A percentile compares a stretch with the other conserved stretches of the same genome.
Evolutionary conservation across 208 protist species (phyloP).

Genomic region (Leishmania tarentolae): DNA sequence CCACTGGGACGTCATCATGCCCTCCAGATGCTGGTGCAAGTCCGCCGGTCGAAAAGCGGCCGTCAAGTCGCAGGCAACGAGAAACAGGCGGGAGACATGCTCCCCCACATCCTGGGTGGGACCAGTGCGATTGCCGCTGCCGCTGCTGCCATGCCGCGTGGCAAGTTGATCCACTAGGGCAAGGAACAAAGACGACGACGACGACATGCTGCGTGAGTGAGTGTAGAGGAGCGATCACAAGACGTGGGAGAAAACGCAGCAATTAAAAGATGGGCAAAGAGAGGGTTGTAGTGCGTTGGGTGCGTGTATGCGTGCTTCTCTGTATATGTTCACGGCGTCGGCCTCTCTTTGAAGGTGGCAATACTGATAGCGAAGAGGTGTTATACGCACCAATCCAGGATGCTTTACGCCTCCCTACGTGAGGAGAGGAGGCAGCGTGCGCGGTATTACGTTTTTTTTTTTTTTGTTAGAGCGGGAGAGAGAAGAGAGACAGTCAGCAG

Average conservation of each 20-base stretch:
- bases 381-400: not conserved
- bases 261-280: not conserved
- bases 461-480: not conserved
- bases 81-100: slow-evolving; percentile 19
- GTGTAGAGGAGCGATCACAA: not conserved
- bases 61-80: slow-evolving; percentile 28
- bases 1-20: slow-evolving; percentile 20
- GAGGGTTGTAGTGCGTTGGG: not conserved
- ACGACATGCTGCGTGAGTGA: not conserved
- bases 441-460: not conserved
- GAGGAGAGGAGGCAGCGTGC: not conserved
- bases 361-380: not conserved
- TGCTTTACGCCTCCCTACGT: too few relatives aligned
- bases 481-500: not conserved
- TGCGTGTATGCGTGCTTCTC: not conserved
- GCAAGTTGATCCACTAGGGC: slow-evolving; percentile 28
- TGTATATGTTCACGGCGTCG: not conserved
- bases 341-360: not conserved
- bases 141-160: slow-evolving; percentile 9
- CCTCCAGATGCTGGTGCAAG: slow-evolving; percentile 14
- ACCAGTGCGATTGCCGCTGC: slow-evolving; percentile 3
- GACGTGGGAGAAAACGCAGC: not conserved
- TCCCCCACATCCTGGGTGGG: slow-evolving; percentile 11
- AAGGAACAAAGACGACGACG: slow-evolving; percentile 5
- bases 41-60: slow-evolving; percentile 10